These are phyloP conservation scores for Fagopyrum homotropicum DNA, from an alignment of 148 eudicot species.

Conservation along the genomic window DNA sequence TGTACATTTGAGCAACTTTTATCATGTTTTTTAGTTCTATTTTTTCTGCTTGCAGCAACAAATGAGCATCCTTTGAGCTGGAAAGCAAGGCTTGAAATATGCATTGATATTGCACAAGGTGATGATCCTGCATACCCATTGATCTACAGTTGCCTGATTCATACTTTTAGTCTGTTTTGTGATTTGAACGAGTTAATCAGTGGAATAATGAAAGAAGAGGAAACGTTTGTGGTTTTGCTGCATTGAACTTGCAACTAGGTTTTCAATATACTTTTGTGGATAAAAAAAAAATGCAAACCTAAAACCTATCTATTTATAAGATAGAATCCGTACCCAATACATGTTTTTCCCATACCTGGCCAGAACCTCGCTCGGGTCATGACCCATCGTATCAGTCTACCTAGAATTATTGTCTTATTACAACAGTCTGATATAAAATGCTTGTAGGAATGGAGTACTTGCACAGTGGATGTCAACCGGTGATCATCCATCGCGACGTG, in stretches of 20 bases:
- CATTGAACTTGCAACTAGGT: too few species aligned
- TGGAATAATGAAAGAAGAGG: too few species aligned
- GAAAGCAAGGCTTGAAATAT: slow-evolving; percentile 37
- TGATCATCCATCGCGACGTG: slow-evolving; percentile 40
- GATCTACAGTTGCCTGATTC: background rate
- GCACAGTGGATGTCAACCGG: slow-evolving; percentile 35
- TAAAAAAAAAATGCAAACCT: too few species aligned
- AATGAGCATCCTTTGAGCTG: slow-evolving; percentile 22
- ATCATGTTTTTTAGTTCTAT: background rate
- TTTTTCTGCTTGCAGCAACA: background rate
- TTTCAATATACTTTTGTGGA: too few species aligned
- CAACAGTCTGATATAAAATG: too few species aligned
- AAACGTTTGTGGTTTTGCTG: too few species aligned
- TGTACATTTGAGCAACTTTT: background rate
- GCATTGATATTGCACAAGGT: slow-evolving; percentile 47
- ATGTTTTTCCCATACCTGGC: too few species aligned
- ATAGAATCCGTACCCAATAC: too few species aligned
- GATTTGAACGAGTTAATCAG: background rate
- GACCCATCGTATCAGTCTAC: too few species aligned
- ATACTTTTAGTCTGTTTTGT: background rate
- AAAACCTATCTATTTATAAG: too few species aligned
- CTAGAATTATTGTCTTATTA: too few species aligned
- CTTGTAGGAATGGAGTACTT: slow-evolving; percentile 38
- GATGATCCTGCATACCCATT: background rate
- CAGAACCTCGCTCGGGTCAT: too few species aligned